These are phyloP conservation scores for Wallacemonas sp. DNA, from an alignment of 208 protist species.

Conservation along the genomic window DNA sequence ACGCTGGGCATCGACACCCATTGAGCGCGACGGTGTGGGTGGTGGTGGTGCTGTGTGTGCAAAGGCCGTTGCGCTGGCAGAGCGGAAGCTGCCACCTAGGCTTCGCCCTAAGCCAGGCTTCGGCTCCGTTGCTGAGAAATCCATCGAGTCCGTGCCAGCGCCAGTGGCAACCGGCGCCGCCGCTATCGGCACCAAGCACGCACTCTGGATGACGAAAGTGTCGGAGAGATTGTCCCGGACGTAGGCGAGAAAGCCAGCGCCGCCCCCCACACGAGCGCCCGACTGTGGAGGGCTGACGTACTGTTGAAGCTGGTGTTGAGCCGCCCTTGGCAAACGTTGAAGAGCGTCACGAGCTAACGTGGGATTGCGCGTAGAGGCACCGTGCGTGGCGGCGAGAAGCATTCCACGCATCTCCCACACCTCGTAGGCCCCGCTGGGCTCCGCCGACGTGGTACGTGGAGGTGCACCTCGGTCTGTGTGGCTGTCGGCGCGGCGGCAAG, in stretches of 20 bases:
- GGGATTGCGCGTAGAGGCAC: conserved; percentile 11
- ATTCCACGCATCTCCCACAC: conserved; percentile 60
- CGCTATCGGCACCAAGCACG: background rate
- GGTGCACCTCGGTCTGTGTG: background rate
- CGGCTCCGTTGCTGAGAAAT: background rate
- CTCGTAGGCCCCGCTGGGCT: conserved; percentile 31
- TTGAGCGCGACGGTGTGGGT: conserved; percentile 18
- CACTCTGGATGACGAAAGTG: background rate
- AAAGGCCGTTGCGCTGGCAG: background rate
- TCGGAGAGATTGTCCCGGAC: conserved; percentile 14
- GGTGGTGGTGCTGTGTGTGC: conserved; percentile 13
- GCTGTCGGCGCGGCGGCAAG: no score
- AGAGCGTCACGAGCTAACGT: conserved; percentile 16
- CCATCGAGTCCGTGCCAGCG: background rate
- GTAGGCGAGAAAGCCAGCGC: conserved; percentile 11
- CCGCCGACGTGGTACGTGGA: background rate
- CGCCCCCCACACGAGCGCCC: no score
- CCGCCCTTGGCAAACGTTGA: conserved; percentile 9
- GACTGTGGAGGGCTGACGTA: conserved; percentile 11
- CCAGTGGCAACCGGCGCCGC: background rate
- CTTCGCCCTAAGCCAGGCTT: background rate
- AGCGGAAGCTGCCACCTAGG: background rate
- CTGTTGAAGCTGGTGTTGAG: conserved; percentile 23
- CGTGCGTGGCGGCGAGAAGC: conserved; percentile 32
- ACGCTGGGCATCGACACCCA: no score